Percentiles rank a stretch among this genome's conserved stretches.
phyloP scores from a whole-genome alignment of 441 rosid species.

The Erodium trifolium region DNA sequence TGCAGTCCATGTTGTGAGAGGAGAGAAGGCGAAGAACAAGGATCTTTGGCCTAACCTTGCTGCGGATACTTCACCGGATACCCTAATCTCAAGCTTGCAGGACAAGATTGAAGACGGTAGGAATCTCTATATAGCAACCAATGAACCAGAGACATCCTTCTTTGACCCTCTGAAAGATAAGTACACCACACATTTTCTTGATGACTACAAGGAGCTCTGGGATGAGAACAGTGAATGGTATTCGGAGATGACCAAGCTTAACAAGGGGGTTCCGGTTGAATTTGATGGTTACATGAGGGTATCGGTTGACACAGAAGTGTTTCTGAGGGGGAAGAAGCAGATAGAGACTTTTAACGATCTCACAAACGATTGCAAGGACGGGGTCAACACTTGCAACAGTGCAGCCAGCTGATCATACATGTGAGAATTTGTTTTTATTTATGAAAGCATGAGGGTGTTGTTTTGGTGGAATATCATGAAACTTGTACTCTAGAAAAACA shows the following conservation, averaged over 20 bases:
- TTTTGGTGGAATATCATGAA: too few relatives aligned
- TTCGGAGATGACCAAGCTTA: slow-evolving; percentile 60
- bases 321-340: slow-evolving; percentile 62
- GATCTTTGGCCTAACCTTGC: slow-evolving; percentile 83
- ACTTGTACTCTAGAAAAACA: too few relatives aligned
- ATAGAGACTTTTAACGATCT: slow-evolving; percentile 85
- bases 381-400: slow-evolving; percentile 60
- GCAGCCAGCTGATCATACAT: too few relatives aligned
- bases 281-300: slow-evolving; percentile 96
- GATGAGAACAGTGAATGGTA: slow-evolving; percentile 79
- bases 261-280: slow-evolving; percentile 58
- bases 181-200: slow-evolving; percentile 76
- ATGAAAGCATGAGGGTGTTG: too few relatives aligned
- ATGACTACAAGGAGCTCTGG: slow-evolving; percentile 76
- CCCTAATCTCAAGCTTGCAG: slow-evolving; percentile 49
- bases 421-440: too few relatives aligned
- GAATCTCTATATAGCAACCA: slow-evolving; percentile 73
- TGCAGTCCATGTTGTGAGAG: slow-evolving; percentile 82
- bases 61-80: slow-evolving; percentile 79
- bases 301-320: slow-evolving; percentile 89
- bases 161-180: slow-evolving; percentile 82
- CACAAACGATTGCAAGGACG: slow-evolving; percentile 88
- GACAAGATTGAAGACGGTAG: slow-evolving; percentile 60
- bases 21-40: slow-evolving; percentile 74
- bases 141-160: slow-evolving; percentile 80